Base-by-base conservation (phyloP, 305 asterid species). In the Ilex paraguariensis region DNA sequence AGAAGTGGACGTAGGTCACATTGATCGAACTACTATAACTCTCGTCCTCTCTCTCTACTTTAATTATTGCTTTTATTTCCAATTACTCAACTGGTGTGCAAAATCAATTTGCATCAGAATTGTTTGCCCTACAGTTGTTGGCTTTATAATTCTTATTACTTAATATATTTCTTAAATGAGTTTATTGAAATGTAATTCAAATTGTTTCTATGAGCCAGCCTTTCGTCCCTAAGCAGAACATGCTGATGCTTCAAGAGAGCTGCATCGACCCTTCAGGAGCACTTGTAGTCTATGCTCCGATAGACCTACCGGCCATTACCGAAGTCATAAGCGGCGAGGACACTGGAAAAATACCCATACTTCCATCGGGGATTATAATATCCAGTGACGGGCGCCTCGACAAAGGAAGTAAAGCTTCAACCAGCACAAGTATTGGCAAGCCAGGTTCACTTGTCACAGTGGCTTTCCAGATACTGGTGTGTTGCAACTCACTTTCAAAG, bases 321-420 rank as follows among this genome's bases (percentile, higher is more conserved):
- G 45, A 76, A 13, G 77, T 77, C 13, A 67, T 84, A 0, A 70
- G 62, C 17, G 90, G 91, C 3, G 84, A 50, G 12, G 90, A 86
- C 64, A 62, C 65, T 0, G 36, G 44, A 14, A 62, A 44, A 21
- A 57, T 76, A 56, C 74, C 87, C 0, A 73, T 86, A 63, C 86
- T 82, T 1, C 98, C 96, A 11, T 86, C 91, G 0, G 95, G 96
- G 8, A 81, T 76, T 7, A 52, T 84, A 33, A 84, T 91, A 60
- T 81, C 95, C 10, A 45, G 77, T 0, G 88, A 86, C 13, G 87
- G 84, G 7, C 74, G 76, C 1, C 36, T 36, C 10, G 61, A 64
- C 7, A 64, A 56, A 28, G 75, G 61, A 33, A 3, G 3, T 15
- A 78, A 66, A 70, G 64, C 78, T 3, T 63, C 81, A 6, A 57